phyloP scores from a whole-genome alignment of 1,284 basidiomycete genomes.

The Ganoderma boninense region DNA sequence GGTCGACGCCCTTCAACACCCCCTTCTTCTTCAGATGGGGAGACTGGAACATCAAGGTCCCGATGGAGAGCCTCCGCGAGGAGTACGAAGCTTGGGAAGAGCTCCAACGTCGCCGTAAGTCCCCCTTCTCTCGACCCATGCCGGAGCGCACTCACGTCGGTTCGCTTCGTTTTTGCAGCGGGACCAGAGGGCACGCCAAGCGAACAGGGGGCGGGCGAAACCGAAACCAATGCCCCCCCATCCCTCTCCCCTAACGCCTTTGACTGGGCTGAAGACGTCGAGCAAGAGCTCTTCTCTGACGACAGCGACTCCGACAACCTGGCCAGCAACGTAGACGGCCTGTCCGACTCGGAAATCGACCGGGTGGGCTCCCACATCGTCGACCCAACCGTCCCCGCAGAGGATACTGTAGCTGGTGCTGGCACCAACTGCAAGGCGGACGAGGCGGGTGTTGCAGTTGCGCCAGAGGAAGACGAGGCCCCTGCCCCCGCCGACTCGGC shows the following conservation, averaged over 20 bases:
- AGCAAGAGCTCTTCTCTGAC: neutral
- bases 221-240: too few species aligned
- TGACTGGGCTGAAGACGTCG: slow-evolving; percentile 1
- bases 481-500: neutral
- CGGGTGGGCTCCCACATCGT: neutral
- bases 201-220: too few species aligned
- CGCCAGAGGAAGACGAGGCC: neutral
- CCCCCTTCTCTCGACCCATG: too few species aligned
- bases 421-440: too few species aligned
- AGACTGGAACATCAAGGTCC: slow-evolving; percentile 4
- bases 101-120: neutral
- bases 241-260: neutral
- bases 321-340: neutral
- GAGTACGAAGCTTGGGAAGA: slow-evolving; percentile 7
- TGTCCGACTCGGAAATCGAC: neutral
- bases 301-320: neutral
- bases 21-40: slow-evolving; percentile 11
- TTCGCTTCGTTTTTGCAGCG: neutral
- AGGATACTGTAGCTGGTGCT: neutral
- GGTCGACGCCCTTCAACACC: slow-evolving; percentile 12
- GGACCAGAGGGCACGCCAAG: neutral
- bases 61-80: neutral
- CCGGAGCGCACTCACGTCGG: neutral
- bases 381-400: neutral
- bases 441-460: neutral